phyloP scores from a whole-genome alignment of 345 rosid species.

The Corchorus olitorius region DNA sequence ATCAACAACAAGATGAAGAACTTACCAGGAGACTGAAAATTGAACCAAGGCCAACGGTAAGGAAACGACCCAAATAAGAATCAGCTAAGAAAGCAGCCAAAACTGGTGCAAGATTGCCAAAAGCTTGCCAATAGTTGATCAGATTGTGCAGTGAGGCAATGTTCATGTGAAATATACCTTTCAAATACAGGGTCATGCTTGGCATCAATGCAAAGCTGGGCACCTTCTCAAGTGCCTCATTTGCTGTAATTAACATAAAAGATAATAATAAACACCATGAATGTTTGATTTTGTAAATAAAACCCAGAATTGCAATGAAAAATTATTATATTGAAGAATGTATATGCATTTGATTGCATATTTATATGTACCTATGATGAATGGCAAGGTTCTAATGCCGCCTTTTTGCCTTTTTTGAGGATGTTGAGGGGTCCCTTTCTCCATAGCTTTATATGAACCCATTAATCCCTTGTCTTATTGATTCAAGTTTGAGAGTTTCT shows the following conservation, averaged over 20 bases:
- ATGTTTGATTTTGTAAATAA: background rate
- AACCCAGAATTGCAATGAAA: background rate
- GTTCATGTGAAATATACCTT: constrained; percentile 42
- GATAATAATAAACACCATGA: background rate
- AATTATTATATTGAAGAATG: background rate
- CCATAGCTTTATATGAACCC: background rate
- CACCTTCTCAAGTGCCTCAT: constrained; percentile 74
- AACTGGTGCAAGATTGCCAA: constrained; percentile 53
- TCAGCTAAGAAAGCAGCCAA: constrained; percentile 70
- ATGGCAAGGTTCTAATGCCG: constrained; percentile 69
- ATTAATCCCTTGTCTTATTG: background rate
- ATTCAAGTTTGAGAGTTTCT: background rate
- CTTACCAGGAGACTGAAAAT: constrained; percentile 56
- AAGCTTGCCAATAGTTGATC: constrained; percentile 59
- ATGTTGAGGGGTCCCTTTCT: constrained; percentile 23
- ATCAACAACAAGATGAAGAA: background rate
- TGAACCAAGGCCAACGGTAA: constrained; percentile 64
- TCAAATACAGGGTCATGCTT: constrained; percentile 64
- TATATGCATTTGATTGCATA: background rate
- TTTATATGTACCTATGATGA: constrained; percentile 52
- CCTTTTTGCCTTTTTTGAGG: constrained; percentile 39
- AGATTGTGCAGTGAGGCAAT: constrained; percentile 55
- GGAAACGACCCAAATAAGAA: constrained; percentile 65
- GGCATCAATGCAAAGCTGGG: constrained; percentile 67
- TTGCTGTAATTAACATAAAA: constrained; percentile 42